These are phyloP conservation scores for Nakaseomyces nivariensis DNA, from an alignment of 1,139 yeast genomes.

Conservation along the genomic window DNA sequence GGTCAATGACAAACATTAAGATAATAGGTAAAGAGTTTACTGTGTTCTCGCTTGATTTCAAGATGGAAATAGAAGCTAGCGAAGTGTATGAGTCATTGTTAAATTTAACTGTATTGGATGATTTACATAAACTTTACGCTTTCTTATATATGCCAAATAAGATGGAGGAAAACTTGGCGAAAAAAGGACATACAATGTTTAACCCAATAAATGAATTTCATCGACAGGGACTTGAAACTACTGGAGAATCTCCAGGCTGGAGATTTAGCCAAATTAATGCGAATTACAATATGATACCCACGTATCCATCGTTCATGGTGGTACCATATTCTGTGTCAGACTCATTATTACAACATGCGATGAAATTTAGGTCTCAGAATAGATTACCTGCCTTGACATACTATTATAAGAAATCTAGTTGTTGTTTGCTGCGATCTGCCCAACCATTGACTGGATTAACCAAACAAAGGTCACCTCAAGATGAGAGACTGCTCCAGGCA, in stretches of 20 bases:
- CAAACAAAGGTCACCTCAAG: constrained; percentile 82
- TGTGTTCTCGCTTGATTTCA: constrained; percentile 70
- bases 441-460: constrained; percentile 91
- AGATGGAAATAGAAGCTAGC: constrained; percentile 45
- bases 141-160: constrained; percentile 53
- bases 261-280: constrained; percentile 55
- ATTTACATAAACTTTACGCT: constrained; percentile 57
- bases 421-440: constrained; percentile 79
- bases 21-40: constrained; percentile 81
- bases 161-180: constrained; percentile 37
- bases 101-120: constrained; percentile 49
- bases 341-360: constrained; percentile 71
- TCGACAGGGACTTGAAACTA: constrained; percentile 46
- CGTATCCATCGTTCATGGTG: constrained; percentile 61
- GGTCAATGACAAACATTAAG: constrained; percentile 48
- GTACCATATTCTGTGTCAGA: constrained; percentile 75
- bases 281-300: constrained; percentile 57
- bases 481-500: constrained; percentile 70
- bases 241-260: constrained; percentile 40
- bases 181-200: constrained; percentile 65
- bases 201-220: constrained; percentile 53
- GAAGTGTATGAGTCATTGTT: constrained; percentile 69
- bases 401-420: constrained; percentile 58
- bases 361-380: constrained; percentile 74
- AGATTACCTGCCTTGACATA: constrained; percentile 79